Percentiles rank a stretch among this genome's conserved stretches.
phyloP scores from a whole-genome alignment of 1,284 basidiomycete genomes.

The Cryptococcus sp. region DNA sequence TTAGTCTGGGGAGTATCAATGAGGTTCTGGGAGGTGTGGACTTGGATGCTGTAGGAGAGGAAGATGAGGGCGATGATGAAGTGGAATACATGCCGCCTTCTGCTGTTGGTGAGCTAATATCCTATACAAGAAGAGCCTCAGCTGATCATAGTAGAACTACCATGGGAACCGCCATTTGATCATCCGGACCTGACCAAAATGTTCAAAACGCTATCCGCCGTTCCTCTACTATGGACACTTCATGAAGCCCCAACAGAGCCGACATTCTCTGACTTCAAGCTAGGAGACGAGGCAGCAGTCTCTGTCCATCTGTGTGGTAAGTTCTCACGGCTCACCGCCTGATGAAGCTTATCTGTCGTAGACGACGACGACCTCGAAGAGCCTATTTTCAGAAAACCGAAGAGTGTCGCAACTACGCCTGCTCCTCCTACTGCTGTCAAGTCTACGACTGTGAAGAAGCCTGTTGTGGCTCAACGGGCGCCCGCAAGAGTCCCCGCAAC shows the following conservation, averaged over 20 bases:
- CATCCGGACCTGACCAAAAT: conserved; percentile 13
- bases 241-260: conserved; percentile 1
- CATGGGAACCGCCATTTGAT: conserved; percentile 20
- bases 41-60: conserved; percentile 12
- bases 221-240: conserved; percentile 18
- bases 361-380: conserved; percentile 30
- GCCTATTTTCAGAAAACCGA: conserved; percentile 12
- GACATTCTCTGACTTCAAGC: conserved; percentile 5
- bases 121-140: background rate
- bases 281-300: background rate
- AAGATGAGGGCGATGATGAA: conserved; percentile 23
- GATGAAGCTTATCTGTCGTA: background rate
- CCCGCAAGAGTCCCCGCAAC: no score
- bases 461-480: background rate
- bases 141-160: conserved; percentile 12
- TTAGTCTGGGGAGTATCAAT: conserved; percentile 29
- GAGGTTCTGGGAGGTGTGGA: conserved; percentile 16
- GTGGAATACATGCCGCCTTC: conserved; percentile 37
- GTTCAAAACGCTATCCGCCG: conserved; percentile 9
- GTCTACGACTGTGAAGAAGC: background rate
- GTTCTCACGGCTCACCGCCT: background rate
- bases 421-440: background rate
- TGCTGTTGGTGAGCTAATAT: conserved; percentile 19
- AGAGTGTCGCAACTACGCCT: background rate
- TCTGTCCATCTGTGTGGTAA: conserved; percentile 10